phyloP scores from a whole-genome alignment of 2,329 filamentous ascomycete genomes.

The Ascochyta viciae-villosae region DNA sequence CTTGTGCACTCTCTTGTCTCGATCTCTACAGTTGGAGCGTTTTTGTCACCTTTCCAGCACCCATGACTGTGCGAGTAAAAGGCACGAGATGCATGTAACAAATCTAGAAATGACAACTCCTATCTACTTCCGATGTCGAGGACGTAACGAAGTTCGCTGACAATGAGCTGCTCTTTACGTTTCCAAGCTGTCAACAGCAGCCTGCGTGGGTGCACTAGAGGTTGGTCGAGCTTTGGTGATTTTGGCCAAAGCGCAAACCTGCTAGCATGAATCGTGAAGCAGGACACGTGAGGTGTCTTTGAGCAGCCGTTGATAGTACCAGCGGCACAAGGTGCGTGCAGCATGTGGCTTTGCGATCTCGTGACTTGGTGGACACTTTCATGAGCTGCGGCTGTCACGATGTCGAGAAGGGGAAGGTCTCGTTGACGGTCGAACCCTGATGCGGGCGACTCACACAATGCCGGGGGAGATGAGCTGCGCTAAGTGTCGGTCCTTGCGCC shows the following conservation, averaged over 20 bases:
- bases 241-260: background rate
- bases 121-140: too few species aligned
- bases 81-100: background rate
- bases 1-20: background rate
- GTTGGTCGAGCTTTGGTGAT: background rate
- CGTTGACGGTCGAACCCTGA: slow-evolving; percentile 7
- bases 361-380: background rate
- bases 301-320: background rate
- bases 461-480: slow-evolving; percentile 14
- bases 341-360: too few species aligned
- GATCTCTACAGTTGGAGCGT: too few species aligned
- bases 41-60: too few species aligned
- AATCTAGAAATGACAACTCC: too few species aligned
- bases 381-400: background rate
- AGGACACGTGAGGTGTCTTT: background rate
- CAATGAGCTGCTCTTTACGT: background rate
- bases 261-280: background rate
- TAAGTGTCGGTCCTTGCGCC: background rate
- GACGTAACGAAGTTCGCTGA: background rate
- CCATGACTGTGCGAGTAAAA: background rate
- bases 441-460: background rate
- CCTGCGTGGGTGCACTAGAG: background rate
- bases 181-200: background rate
- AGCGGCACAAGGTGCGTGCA: too few species aligned
- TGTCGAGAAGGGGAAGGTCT: background rate